Conservation (phyloP, 2,329 filamentous ascomycete species). For the Corinectria fuckeliana region DNA sequence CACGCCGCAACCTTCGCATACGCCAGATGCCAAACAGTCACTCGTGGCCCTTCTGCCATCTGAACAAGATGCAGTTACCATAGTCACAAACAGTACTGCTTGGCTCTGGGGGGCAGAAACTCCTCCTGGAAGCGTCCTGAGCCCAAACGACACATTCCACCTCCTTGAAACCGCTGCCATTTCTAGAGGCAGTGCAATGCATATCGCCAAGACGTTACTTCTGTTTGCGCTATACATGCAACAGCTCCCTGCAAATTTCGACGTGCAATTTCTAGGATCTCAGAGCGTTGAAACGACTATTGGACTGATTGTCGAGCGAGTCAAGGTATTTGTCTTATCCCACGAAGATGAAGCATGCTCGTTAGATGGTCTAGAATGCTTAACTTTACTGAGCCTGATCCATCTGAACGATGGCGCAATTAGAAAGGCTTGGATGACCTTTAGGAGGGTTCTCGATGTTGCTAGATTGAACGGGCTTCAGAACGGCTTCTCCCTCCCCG, state of each 20-base stretch:
- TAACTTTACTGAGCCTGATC: conserved; percentile 11
- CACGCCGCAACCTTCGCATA: neutral
- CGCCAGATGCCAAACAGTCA: conserved; percentile 13
- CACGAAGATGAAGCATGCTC: conserved; percentile 16
- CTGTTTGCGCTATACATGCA: conserved; percentile 23
- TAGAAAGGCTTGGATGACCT: conserved; percentile 18
- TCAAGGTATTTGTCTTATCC: conserved; percentile 12
- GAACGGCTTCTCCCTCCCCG: conserved; percentile 15
- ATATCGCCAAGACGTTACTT: conserved; percentile 19
- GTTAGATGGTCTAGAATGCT: conserved; percentile 18
- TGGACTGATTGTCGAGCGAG: conserved; percentile 10
- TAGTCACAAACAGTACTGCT: conserved; percentile 22
- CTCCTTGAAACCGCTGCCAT: conserved; percentile 13
- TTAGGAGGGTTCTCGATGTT: conserved; percentile 18
- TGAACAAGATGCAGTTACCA: conserved; percentile 19
- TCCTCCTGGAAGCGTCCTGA: conserved; percentile 15
- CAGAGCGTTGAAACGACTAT: conserved; percentile 10
- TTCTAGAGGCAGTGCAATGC: conserved; percentile 14
- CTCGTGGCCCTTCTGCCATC: conserved; percentile 21
- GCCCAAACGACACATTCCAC: conserved; percentile 3
- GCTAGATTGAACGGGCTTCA: conserved; percentile 14
- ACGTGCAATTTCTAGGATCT: conserved; percentile 6
- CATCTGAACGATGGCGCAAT: conserved; percentile 18
- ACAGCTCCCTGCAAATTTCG: conserved; percentile 14
- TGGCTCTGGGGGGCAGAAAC: conserved; percentile 23